These are phyloP conservation scores for Neocallimastix lanati DNA, from an alignment of 192 early-diverging fungal species.

Conservation along the genomic window DNA sequence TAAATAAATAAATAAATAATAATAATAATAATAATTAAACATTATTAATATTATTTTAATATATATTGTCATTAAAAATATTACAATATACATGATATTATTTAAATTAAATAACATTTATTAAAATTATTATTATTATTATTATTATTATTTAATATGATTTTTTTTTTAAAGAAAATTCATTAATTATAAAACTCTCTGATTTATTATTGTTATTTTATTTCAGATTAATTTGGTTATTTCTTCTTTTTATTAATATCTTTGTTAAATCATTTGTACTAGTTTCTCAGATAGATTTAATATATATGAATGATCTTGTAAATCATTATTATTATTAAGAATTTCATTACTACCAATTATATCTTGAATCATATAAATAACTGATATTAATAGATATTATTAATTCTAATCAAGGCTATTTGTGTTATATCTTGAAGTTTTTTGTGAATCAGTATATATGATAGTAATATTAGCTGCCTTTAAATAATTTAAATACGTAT, in stretches of 20 bases:
- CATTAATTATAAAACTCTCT: no score
- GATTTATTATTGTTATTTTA: no score
- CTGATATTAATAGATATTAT: not conserved
- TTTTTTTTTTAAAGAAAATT: no score
- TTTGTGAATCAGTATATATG: not conserved
- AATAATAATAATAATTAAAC: no score
- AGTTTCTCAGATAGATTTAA: not conserved
- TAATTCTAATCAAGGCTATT: not conserved
- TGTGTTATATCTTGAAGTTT: not conserved
- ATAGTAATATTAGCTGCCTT: not conserved
- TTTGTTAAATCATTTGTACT: not conserved
- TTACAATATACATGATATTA: no score
- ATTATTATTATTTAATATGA: no score
- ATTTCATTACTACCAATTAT: not conserved
- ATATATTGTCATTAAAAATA: no score
- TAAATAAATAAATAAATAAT: no score
- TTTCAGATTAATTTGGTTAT: no score
- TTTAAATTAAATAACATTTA: no score
- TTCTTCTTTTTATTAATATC: not conserved
- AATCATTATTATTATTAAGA: not conserved
- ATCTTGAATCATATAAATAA: not conserved
- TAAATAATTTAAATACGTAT: not conserved
- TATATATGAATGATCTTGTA: not conserved
- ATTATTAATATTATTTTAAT: no score
- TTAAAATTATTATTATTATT: no score